Percentiles rank a stretch among this genome's conserved stretches.
phyloP scores from a whole-genome alignment of 306 rosid genomes.

The Datisca glomerata region DNA sequence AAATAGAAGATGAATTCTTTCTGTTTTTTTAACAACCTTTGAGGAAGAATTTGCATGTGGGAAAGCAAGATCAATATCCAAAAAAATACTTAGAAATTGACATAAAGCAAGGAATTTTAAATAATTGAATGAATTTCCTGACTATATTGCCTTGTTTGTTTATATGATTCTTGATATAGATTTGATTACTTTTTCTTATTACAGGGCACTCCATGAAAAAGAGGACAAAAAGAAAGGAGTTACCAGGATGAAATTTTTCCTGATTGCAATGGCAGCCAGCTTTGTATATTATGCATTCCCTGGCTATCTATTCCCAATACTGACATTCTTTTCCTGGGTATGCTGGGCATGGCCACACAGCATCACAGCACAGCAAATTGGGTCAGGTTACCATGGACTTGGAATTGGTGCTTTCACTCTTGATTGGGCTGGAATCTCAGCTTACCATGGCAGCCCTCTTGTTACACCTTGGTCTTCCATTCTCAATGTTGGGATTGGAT shows the following conservation, averaged over 20 bases:
- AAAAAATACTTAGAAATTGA: not conserved
- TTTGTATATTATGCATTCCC: constrained; percentile 81
- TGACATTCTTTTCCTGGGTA: constrained; percentile 95
- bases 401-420: constrained; percentile 86
- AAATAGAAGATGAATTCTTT: no score
- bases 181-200: constrained; percentile 9
- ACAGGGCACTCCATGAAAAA: constrained; percentile 95
- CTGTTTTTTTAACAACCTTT: no score
- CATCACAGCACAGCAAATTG: constrained; percentile 92
- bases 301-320: constrained; percentile 63
- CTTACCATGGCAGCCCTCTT: constrained; percentile 96
- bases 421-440: constrained; percentile 99
- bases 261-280: constrained; percentile 62
- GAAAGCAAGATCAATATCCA: not conserved
- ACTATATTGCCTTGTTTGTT: not conserved
- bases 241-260: constrained; percentile 74
- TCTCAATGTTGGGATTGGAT: constrained; percentile 82
- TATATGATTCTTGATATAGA: not conserved
- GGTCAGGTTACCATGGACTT: constrained; percentile 80
- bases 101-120: not conserved
- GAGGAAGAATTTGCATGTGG: no score
- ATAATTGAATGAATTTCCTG: not conserved
- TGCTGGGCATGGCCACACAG: constrained; percentile 93
- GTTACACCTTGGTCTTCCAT: constrained; percentile 88
- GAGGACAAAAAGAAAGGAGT: constrained; percentile 45